Conservation (phyloP, 495 filamentous ascomycete genomes). For the Hapsidospora chrysogenum region DNA sequence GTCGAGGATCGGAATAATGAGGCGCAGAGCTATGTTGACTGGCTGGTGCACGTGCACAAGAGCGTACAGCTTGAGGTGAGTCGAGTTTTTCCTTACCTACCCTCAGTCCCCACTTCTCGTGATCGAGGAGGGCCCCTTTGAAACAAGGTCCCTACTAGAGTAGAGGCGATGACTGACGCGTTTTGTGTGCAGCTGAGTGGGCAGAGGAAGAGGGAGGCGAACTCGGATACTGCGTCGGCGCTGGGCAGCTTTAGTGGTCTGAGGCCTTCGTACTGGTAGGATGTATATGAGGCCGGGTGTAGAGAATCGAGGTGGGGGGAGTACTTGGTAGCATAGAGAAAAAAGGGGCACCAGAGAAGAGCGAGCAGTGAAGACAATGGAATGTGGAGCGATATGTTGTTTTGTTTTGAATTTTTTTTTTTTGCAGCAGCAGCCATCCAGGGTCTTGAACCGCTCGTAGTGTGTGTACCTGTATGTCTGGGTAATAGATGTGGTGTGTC, state of each 20-base stretch:
- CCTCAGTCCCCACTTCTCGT: too few relatives aligned
- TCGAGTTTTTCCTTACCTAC: constrained; percentile 2
- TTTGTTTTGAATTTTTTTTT: not conserved
- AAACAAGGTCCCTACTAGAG: not conserved
- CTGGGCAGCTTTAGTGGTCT: constrained; percentile 2
- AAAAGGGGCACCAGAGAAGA: not conserved
- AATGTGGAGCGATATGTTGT: not conserved
- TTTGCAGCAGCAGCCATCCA: too few relatives aligned
- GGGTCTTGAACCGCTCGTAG: too few relatives aligned
- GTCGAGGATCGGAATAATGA: constrained; percentile 96
- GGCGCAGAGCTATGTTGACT: constrained; percentile 94
- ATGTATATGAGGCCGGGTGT: not conserved
- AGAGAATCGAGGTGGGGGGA: too few relatives aligned
- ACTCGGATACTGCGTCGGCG: not conserved
- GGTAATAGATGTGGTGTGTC: too few relatives aligned
- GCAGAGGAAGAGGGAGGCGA: constrained; percentile 3
- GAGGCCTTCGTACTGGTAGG: constrained; percentile 4
- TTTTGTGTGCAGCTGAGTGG: constrained; percentile 1
- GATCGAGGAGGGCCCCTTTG: too few relatives aligned
- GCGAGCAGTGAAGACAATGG: not conserved
- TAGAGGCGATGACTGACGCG: not conserved
- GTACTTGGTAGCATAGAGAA: too few relatives aligned
- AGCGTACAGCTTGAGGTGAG: constrained; percentile 76
- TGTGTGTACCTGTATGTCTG: too few relatives aligned
- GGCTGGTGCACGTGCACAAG: constrained; percentile 90